Conservation (phyloP, 208 protist genomes). For the Porcisia deanei region DNA sequence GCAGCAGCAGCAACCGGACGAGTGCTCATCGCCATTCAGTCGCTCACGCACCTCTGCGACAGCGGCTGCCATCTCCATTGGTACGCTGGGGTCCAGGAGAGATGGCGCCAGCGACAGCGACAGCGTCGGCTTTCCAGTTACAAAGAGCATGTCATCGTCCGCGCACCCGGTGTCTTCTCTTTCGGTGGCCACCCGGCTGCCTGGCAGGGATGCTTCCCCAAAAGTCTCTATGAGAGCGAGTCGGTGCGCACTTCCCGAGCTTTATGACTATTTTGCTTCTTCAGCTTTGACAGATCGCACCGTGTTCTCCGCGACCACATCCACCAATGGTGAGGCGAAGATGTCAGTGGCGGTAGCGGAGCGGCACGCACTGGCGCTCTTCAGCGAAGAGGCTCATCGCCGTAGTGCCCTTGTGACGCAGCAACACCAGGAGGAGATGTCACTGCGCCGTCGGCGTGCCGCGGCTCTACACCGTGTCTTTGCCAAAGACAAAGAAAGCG, state of each 20-base stretch:
- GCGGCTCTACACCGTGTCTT: constrained; percentile 17
- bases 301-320: not conserved
- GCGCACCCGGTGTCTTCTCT: not conserved
- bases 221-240: not conserved
- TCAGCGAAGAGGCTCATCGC: constrained; percentile 16
- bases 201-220: not conserved
- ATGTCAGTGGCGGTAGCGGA: not conserved
- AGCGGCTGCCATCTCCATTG: not conserved
- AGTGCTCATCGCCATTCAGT: not conserved
- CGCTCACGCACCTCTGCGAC: not conserved
- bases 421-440: constrained; percentile 25
- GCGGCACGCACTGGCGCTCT: constrained; percentile 4
- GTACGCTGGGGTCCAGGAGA: not conserved
- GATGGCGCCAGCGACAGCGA: not conserved
- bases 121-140: not conserved
- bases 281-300: not conserved
- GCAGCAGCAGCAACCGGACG: not conserved
- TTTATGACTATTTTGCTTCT: not conserved
- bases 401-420: constrained; percentile 12
- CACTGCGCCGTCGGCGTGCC: constrained; percentile 25
- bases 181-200: not conserved
- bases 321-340: not conserved
- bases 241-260: not conserved
- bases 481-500: constrained; percentile 18
- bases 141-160: not conserved